phyloP scores from a whole-genome alignment of 768 basidiomycete genomes.

The Cystofilobasidium bisporidii region DNA sequence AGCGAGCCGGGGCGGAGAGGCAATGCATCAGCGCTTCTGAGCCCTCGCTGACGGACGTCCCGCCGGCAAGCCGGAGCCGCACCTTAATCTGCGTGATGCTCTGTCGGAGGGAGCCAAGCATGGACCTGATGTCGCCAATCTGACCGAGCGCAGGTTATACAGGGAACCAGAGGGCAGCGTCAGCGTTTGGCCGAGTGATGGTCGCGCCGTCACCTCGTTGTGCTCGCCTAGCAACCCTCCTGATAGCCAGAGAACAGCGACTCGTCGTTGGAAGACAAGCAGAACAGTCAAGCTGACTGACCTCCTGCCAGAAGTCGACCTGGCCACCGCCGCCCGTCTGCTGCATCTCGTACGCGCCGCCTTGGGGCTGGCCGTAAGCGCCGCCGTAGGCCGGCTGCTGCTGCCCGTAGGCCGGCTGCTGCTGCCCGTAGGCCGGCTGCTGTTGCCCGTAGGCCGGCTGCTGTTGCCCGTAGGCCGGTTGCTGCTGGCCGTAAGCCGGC shows the following conservation, averaged over 20 bases:
- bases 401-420: slow-evolving; percentile 18
- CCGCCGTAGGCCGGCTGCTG: neutral
- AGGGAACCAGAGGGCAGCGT: neutral
- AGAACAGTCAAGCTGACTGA: neutral
- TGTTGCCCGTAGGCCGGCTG: neutral
- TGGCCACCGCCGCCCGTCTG: neutral
- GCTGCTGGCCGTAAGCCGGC: slow-evolving; percentile 37
- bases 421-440: slow-evolving; percentile 7
- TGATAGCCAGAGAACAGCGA: no score
- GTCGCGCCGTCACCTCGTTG: no score
- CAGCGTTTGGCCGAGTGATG: no score
- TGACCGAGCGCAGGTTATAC: neutral
- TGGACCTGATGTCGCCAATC: slow-evolving; percentile 26
- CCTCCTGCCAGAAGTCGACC: slow-evolving; percentile 27
- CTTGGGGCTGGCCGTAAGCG: slow-evolving; percentile 17
- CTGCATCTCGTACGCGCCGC: neutral
- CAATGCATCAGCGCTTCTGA: neutral
- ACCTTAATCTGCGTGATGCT: slow-evolving; percentile 27
- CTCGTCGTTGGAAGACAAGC: no score
- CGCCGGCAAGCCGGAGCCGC: no score
- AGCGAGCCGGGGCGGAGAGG: neutral
- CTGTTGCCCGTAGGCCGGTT: slow-evolving; percentile 12
- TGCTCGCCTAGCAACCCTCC: no score
- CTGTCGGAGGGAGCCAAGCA: slow-evolving; percentile 9
- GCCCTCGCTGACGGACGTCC: no score